phyloP scores from a whole-genome alignment of 2,329 filamentous ascomycete genomes.

The Fusarium haematococcum region DNA sequence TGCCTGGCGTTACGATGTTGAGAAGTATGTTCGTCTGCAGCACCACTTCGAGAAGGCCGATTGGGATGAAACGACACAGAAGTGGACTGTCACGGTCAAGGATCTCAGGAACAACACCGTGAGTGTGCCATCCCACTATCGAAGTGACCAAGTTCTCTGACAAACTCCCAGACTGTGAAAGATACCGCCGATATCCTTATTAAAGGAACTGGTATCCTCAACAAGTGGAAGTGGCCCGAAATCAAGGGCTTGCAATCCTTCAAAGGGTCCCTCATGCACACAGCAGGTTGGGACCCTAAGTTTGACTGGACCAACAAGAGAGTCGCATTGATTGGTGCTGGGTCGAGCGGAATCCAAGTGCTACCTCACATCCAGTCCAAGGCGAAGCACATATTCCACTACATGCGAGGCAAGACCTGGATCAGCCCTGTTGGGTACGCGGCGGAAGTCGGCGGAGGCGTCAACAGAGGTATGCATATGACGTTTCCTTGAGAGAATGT shows the following conservation, averaged over 20 bases:
- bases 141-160: neutral
- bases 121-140: neutral
- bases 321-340: neutral
- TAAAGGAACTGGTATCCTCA: neutral
- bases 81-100: neutral
- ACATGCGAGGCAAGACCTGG: slow-evolving; percentile 17
- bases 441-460: neutral
- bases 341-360: slow-evolving; percentile 5
- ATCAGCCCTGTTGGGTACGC: slow-evolving; percentile 11
- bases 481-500: neutral
- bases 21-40: slow-evolving; percentile 6
- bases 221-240: neutral
- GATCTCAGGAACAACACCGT: neutral
- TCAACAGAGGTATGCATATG: neutral
- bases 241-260: neutral
- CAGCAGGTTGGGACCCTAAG: neutral
- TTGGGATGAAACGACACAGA: neutral
- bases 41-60: neutral
- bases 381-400: slow-evolving; percentile 1
- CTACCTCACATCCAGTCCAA: neutral
- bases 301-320: neutral
- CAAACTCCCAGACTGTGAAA: neutral
- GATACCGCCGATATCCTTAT: neutral
- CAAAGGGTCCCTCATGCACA: neutral
- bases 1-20: slow-evolving; percentile 7